Percentiles rank a stretch among this genome's conserved stretches.
These are phyloP conservation scores for Pseudisothecium myosuroides DNA, from an alignment of 225 moss, liverwort and hornwort species.

Conservation along the genomic window DNA sequence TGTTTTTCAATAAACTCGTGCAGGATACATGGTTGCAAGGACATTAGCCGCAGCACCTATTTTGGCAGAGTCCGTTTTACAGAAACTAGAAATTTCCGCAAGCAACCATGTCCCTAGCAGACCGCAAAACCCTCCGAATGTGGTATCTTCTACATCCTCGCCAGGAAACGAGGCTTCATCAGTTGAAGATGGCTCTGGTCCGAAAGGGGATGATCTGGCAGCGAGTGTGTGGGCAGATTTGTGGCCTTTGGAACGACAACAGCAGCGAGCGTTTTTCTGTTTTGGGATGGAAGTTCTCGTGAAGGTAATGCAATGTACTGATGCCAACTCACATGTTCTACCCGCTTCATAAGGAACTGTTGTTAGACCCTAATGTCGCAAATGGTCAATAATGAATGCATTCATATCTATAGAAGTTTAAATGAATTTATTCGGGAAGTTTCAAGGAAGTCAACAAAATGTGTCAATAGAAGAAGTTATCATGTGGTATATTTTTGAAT, in stretches of 20 bases:
- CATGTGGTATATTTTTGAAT: not conserved
- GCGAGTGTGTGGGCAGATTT: conserved; percentile 94
- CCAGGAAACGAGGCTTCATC: not conserved
- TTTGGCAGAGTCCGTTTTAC: conserved; percentile 50
- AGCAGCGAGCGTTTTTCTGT: conserved; percentile 93
- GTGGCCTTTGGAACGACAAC: conserved; percentile 83
- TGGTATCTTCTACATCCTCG: not conserved
- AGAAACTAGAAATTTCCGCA: conserved; percentile 49
- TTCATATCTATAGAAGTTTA: not conserved
- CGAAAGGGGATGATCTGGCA: conserved; percentile 57
- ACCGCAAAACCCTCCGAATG: not conserved
- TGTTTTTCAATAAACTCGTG: not conserved
- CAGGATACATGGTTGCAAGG: conserved; percentile 61
- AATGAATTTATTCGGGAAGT: not conserved
- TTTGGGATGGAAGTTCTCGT: conserved; percentile 99
- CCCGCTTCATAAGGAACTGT: not conserved
- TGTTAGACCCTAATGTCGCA: not conserved
- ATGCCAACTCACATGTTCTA: not conserved
- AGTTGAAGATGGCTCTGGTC: not conserved
- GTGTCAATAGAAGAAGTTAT: not conserved
- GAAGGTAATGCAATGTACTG: conserved; percentile 31
- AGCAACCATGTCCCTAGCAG: conserved; percentile 17
- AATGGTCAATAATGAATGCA: not conserved
- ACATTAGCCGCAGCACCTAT: conserved; percentile 44
- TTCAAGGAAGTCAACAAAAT: not conserved